Conservation (phyloP, 2,329 filamentous ascomycete species). For the Colletotrichum horii region DNA sequence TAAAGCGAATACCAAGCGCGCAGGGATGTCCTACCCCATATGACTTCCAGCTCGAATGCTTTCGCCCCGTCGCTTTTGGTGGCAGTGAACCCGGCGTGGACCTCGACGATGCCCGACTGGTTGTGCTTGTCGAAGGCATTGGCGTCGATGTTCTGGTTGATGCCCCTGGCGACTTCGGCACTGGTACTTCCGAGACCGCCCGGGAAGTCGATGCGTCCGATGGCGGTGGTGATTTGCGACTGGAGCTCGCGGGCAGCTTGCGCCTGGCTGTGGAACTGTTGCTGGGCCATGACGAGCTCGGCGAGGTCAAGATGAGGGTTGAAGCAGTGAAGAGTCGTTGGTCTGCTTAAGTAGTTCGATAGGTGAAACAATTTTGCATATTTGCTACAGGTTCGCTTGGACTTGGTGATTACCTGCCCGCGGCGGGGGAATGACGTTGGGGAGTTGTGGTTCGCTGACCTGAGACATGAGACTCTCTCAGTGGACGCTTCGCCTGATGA, state of each 20-base stretch:
- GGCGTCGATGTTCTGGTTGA: neutral
- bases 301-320: too few species aligned
- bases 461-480: neutral
- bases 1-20: neutral
- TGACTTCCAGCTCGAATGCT: neutral
- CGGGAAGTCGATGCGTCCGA: neutral
- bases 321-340: too few species aligned
- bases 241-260: neutral
- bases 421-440: neutral
- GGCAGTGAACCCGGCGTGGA: neutral
- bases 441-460: neutral
- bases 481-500: too few species aligned
- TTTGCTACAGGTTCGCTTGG: too few species aligned
- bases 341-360: too few species aligned
- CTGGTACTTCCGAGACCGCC: neutral
- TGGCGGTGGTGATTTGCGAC: neutral
- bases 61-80: neutral
- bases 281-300: neutral
- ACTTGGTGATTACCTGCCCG: too few species aligned
- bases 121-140: neutral
- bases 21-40: neutral
- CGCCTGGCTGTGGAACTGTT: neutral
- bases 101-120: neutral
- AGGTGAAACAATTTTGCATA: too few species aligned
- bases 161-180: accelerated